Evolutionary conservation across 2,329 filamentous ascomycete genomes (phyloP).

Genomic region (Phialocephala subalpina): DNA sequence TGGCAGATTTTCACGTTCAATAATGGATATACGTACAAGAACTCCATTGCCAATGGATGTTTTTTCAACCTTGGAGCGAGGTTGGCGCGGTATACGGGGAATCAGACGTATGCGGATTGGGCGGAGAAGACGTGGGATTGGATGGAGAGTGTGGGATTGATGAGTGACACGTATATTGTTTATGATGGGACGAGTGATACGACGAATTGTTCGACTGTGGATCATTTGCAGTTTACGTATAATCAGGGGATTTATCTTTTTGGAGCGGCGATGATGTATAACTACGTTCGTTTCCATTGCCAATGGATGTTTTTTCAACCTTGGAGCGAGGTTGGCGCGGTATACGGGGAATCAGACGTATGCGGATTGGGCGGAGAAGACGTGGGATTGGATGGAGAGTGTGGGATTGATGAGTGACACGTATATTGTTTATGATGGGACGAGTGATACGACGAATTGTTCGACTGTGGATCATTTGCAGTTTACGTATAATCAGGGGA

Average conservation of each 20-base stretch:
- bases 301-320: slow-evolving; percentile 67
- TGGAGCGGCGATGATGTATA: slow-evolving; percentile 57
- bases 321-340: slow-evolving; percentile 71
- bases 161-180: slow-evolving; percentile 60
- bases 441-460: slow-evolving; percentile 63
- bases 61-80: slow-evolving; percentile 71
- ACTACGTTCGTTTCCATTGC: slow-evolving; percentile 57
- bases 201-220: slow-evolving; percentile 63
- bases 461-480: slow-evolving; percentile 65
- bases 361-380: slow-evolving; percentile 75
- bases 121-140: slow-evolving; percentile 77
- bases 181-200: slow-evolving; percentile 67
- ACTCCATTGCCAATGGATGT: slow-evolving; percentile 67
- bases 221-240: slow-evolving; percentile 72
- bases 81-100: slow-evolving; percentile 78
- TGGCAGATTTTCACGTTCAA: slow-evolving; percentile 90
- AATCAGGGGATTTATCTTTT: slow-evolving; percentile 72
- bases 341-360: slow-evolving; percentile 84
- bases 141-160: slow-evolving; percentile 64
- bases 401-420: slow-evolving; percentile 65
- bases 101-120: slow-evolving; percentile 80
- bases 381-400: slow-evolving; percentile 72
- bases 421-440: slow-evolving; percentile 67
- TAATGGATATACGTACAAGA: slow-evolving; percentile 80
- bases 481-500: slow-evolving; percentile 74